Conservation (phyloP, 495 filamentous ascomycete genomes). For the Aspergillus bertholletiae region DNA sequence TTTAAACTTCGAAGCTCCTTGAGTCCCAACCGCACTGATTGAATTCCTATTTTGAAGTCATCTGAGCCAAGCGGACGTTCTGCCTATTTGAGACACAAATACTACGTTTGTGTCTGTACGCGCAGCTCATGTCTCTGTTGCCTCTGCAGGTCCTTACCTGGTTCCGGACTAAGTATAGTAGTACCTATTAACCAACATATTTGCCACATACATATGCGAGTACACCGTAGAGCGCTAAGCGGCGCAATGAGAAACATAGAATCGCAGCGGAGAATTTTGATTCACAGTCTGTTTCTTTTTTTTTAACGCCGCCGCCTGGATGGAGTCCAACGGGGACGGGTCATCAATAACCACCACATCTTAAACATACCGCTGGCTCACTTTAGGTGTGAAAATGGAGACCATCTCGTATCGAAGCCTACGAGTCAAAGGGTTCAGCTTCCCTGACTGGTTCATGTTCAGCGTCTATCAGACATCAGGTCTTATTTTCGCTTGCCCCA, state of each 20-base stretch:
- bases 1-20: not conserved
- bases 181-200: not conserved
- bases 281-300: not conserved
- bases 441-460: not conserved
- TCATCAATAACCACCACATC: not conserved
- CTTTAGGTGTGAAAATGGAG: not conserved
- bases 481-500: conserved; percentile 1
- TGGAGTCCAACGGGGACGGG: not conserved
- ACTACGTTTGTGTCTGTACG: not conserved
- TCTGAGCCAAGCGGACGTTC: not conserved
- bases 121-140: not conserved
- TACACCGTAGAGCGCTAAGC: not conserved
- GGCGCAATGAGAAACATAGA: not conserved
- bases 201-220: not conserved
- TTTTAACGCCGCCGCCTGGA: not conserved
- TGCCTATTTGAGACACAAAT: not conserved
- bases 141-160: not conserved
- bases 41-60: not conserved
- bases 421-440: not conserved
- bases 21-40: not conserved
- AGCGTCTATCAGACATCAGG: not conserved
- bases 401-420: not conserved
- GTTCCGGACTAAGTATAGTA: not conserved
- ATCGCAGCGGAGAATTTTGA: not conserved
- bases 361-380: not conserved